phyloP scores from a whole-genome alignment of 441 rosid species.

The Croton setiger region DNA sequence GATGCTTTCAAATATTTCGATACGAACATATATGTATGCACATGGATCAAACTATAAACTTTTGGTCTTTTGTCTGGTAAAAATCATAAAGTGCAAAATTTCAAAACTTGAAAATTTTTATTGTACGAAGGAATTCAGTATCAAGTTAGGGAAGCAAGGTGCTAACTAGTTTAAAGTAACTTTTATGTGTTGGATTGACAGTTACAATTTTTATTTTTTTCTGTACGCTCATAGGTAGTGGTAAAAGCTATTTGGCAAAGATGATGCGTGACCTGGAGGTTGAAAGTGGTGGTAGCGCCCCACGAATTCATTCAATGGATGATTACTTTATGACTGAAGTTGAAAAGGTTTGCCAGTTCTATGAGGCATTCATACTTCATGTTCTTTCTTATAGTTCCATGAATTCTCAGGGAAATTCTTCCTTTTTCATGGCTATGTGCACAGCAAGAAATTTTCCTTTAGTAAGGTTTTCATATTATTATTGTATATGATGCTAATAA shows the following conservation, averaged over 20 bases:
- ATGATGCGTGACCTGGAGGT: conserved; percentile 85
- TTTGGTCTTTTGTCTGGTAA: not conserved
- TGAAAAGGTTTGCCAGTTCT: conserved; percentile 60
- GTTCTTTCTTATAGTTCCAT: conserved; percentile 7
- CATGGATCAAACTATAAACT: not conserved
- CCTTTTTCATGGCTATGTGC: not conserved
- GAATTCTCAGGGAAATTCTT: not conserved
- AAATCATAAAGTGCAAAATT: not conserved
- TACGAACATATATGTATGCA: not conserved
- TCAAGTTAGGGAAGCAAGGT: not conserved
- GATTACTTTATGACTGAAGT: conserved; percentile 98
- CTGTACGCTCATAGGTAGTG: conserved; percentile 62
- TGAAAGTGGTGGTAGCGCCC: conserved; percentile 81
- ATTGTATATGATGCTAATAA: conserved; percentile 3
- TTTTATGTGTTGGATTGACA: not conserved
- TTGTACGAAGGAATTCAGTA: conserved; percentile 3
- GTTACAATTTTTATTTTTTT: not conserved
- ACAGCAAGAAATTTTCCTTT: not conserved
- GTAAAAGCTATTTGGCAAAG: conserved; percentile 94
- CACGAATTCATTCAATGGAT: conserved; percentile 97
- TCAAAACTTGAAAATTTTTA: not conserved
- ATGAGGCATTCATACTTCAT: conserved; percentile 9
- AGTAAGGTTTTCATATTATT: not conserved
- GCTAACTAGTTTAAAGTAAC: not conserved
- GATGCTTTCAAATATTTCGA: not conserved